Evolutionary conservation across 768 basidiomycete species (phyloP).

Genomic region (Hygrocybe punicea): DNA sequence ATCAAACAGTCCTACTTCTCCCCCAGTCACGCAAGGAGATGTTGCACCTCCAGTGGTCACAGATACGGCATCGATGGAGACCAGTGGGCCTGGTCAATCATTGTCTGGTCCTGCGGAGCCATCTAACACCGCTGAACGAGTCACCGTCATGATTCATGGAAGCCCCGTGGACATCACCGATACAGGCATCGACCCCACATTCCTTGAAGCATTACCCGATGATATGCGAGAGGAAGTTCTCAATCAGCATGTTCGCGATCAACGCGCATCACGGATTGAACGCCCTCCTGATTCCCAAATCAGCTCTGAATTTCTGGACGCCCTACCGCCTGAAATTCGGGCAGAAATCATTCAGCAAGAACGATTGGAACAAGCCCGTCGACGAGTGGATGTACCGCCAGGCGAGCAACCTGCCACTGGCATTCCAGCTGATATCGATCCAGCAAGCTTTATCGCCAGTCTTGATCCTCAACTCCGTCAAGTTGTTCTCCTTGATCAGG

Average conservation of each 20-base stretch:
- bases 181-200: slow-evolving; percentile 96
- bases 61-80: slow-evolving; percentile 12
- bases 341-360: slow-evolving; percentile 98
- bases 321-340: slow-evolving; percentile 91
- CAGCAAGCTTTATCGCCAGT: slow-evolving; percentile 87
- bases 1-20: slow-evolving; percentile 8
- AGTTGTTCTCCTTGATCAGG: slow-evolving; percentile 86
- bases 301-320: slow-evolving; percentile 92
- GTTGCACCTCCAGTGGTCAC: not conserved
- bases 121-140: slow-evolving; percentile 51
- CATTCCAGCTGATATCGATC: slow-evolving; percentile 71
- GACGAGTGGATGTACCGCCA: slow-evolving; percentile 39
- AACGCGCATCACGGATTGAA: slow-evolving; percentile 71
- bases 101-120: slow-evolving; percentile 22
- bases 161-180: slow-evolving; percentile 95
- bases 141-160: slow-evolving; percentile 90
- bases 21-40: not conserved
- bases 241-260: slow-evolving; percentile 94
- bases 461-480: slow-evolving; percentile 87
- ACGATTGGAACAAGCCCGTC: slow-evolving; percentile 73
- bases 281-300: slow-evolving; percentile 82
- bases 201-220: slow-evolving; percentile 95
- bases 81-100: slow-evolving; percentile 19
- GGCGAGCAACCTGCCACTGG: slow-evolving; percentile 28
- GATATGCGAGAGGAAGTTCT: slow-evolving; percentile 99